phyloP scores from a whole-genome alignment of 345 rosid genomes.

The Populus ilicifolia region DNA sequence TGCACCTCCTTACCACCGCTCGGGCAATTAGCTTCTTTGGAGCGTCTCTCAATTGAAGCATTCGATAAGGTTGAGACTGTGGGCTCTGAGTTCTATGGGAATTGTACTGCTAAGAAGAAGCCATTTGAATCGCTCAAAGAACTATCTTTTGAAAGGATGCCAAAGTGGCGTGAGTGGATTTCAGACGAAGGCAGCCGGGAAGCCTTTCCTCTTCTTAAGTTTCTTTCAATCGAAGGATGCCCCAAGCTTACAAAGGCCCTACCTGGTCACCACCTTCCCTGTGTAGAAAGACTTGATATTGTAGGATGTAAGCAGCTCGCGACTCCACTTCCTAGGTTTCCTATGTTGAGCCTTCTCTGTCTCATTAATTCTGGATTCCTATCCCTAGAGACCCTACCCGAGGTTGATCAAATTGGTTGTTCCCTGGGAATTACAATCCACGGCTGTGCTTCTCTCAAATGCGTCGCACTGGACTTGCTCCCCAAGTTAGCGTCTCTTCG shows the following conservation, averaged over 20 bases:
- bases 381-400: too few relatives aligned
- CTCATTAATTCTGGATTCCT: too few relatives aligned
- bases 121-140: not conserved
- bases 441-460: not conserved
- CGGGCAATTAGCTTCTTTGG: constrained; percentile 9
- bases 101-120: not conserved
- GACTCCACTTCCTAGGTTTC: not conserved
- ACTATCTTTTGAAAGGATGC: not conserved
- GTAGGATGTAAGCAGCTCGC: not conserved
- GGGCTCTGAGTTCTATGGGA: not conserved
- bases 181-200: not conserved
- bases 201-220: not conserved
- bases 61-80: not conserved
- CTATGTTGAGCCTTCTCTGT: too few relatives aligned
- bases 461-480: constrained; percentile 7
- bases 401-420: too few relatives aligned
- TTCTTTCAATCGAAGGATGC: not conserved
- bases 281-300: too few relatives aligned
- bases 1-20: constrained; percentile 1
- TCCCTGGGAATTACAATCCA: not conserved
- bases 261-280: not conserved
- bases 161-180: constrained; percentile 4
- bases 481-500: not conserved
- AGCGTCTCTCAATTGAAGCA: not conserved
- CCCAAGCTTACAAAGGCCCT: not conserved